Conservation (phyloP, 1,139 yeast species). For the Saccharomyces hybrid region DNA sequence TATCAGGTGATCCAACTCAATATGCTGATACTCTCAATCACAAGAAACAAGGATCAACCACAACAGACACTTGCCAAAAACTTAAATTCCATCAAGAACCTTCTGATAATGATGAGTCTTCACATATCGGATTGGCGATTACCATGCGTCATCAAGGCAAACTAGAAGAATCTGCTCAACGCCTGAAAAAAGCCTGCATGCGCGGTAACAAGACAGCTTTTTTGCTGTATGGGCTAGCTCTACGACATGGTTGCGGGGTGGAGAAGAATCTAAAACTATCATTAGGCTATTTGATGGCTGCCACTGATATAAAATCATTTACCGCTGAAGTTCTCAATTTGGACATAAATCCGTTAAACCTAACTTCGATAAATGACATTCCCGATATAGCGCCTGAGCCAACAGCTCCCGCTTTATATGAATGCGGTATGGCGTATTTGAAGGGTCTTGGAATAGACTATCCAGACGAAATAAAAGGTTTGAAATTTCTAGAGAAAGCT, state of each 20-base stretch:
- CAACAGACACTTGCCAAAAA: background rate
- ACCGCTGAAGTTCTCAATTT: constrained; percentile 22
- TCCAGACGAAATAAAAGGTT: constrained; percentile 49
- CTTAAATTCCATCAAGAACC: background rate
- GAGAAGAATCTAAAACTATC: constrained; percentile 51
- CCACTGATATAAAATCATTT: constrained; percentile 34
- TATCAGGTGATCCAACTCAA: background rate
- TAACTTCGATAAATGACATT: constrained; percentile 18
- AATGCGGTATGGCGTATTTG: constrained; percentile 56
- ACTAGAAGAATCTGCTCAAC: constrained; percentile 63
- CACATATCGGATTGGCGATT: constrained; percentile 37
- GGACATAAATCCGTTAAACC: constrained; percentile 31
- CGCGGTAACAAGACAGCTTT: constrained; percentile 59
- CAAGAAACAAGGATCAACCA: background rate
- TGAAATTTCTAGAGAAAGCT: constrained; percentile 56
- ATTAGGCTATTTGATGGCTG: constrained; percentile 52
- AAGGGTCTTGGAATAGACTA: constrained; percentile 53
- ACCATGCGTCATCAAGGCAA: constrained; percentile 52
- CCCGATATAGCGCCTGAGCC: constrained; percentile 30
- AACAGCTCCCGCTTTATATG: constrained; percentile 41
- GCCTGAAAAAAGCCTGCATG: constrained; percentile 39
- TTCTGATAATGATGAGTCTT: constrained; percentile 8
- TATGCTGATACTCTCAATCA: background rate
- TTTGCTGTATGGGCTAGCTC: constrained; percentile 62
- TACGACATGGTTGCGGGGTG: constrained; percentile 67